Evolutionary conservation across 2,329 filamentous ascomycete genomes (phyloP).

Genomic region (Calonectria pseudoturangicola): DNA sequence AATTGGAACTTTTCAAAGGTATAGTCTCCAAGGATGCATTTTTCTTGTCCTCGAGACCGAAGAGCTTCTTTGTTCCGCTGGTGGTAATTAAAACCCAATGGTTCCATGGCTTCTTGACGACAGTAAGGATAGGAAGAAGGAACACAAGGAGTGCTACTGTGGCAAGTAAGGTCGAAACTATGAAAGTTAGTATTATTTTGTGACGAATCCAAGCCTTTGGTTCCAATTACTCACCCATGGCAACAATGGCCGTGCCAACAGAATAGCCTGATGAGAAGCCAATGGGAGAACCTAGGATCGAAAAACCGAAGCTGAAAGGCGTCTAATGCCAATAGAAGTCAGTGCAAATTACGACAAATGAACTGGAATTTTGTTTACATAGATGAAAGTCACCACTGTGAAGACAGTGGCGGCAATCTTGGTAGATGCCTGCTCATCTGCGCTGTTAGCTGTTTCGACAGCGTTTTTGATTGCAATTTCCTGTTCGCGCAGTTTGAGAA

Average conservation of each 20-base stretch:
- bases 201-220: not conserved
- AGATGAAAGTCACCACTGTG: slow-evolving; percentile 23
- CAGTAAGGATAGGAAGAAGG: slow-evolving; percentile 14
- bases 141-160: not conserved
- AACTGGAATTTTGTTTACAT: not conserved
- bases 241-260: not conserved
- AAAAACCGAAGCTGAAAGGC: slow-evolving; percentile 15
- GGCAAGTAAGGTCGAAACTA: slow-evolving; percentile 8
- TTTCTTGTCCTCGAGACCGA: not conserved
- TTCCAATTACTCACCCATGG: not conserved
- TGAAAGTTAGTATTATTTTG: not conserved
- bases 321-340: not conserved
- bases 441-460: slow-evolving; percentile 3
- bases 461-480: slow-evolving; percentile 21
- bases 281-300: not conserved
- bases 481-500: slow-evolving; percentile 10
- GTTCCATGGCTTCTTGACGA: not conserved
- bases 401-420: slow-evolving; percentile 20
- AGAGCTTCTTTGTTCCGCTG: not conserved
- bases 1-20: too few species aligned
- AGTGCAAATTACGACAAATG: not conserved
- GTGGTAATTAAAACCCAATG: not conserved
- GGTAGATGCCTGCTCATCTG: slow-evolving; percentile 16
- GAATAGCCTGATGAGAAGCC: slow-evolving; percentile 5
- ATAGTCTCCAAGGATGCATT: not conserved